phyloP scores from a whole-genome alignment of 2,329 filamentous ascomycete species.

The Pseudocercospora vitis region DNA sequence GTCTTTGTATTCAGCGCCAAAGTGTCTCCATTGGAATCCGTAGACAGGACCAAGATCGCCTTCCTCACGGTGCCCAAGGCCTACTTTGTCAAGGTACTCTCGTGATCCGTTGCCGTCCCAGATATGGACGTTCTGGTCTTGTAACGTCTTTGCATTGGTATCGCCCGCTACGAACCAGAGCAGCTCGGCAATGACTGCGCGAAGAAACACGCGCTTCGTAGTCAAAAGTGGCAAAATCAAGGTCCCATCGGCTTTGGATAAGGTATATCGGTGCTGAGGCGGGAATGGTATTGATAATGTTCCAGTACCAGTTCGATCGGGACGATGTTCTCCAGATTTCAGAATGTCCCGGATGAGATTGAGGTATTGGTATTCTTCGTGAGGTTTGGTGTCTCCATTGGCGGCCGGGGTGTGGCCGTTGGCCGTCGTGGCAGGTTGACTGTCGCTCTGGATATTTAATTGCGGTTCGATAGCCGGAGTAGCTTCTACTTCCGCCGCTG shows the following conservation, averaged over 20 bases:
- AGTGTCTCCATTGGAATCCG: constrained; percentile 98
- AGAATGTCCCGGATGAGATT: constrained; percentile 85
- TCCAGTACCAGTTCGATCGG: constrained; percentile 92
- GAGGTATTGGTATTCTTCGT: constrained; percentile 94
- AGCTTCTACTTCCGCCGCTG: constrained; percentile 34
- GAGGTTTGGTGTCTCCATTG: constrained; percentile 41
- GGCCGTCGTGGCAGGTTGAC: constrained; percentile 6
- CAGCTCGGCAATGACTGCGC: constrained; percentile 85
- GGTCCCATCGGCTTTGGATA: constrained; percentile 59
- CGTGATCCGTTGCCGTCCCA: constrained; percentile 97
- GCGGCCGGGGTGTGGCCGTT: constrained; percentile 22
- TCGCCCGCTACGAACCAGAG: constrained; percentile 91
- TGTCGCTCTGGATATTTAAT: constrained; percentile 24
- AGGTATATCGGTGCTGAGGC: constrained; percentile 78
- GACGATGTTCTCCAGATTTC: constrained; percentile 77
- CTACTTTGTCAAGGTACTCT: constrained; percentile 82
- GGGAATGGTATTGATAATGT: constrained; percentile 89
- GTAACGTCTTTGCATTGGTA: constrained; percentile 76
- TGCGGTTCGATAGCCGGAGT: constrained; percentile 11
- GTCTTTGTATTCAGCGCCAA: constrained; percentile 85
- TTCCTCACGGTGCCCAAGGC: constrained; percentile 74
- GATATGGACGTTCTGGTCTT: constrained; percentile 83
- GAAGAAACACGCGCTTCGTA: constrained; percentile 92
- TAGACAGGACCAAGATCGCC: constrained; percentile 95
- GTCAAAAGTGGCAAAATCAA: constrained; percentile 89